A percentile compares a stretch with the other conserved stretches of the same genome.
Evolutionary conservation across 2,329 filamentous ascomycete species (phyloP).

Genomic region (Penicillium sp.): DNA sequence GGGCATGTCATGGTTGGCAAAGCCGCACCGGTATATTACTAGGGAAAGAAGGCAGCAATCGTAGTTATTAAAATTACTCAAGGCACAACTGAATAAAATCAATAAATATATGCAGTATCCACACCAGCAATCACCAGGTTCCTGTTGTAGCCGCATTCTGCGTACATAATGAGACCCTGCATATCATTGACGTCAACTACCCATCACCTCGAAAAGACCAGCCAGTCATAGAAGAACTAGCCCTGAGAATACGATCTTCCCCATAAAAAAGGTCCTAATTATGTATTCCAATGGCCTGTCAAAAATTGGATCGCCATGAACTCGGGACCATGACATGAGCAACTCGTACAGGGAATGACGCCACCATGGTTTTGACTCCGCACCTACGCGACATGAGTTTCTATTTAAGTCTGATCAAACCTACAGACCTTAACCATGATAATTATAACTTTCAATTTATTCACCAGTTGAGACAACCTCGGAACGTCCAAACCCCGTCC

Average conservation of each 20-base stretch:
- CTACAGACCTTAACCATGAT: not conserved
- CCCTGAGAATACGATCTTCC: not conserved
- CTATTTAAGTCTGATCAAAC: conserved; percentile 16
- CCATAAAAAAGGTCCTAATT: not conserved
- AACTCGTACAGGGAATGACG: not conserved
- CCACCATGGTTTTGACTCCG: not conserved
- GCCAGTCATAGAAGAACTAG: not conserved
- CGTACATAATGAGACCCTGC: not conserved
- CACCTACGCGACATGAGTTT: not conserved
- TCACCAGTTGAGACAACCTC: not conserved
- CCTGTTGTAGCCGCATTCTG: not conserved
- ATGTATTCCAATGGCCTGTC: not conserved
- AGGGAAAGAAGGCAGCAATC: too few relatives aligned
- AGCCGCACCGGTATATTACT: too few relatives aligned
- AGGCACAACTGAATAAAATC: too few relatives aligned
- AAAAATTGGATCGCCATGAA: not conserved
- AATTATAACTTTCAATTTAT: not conserved
- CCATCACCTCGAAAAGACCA: not conserved
- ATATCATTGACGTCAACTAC: conserved; percentile 4
- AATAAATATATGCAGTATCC: too few relatives aligned
- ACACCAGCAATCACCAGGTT: not conserved
- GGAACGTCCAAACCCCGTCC: not conserved
- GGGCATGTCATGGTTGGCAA: too few relatives aligned
- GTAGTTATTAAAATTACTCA: too few relatives aligned
- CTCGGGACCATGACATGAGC: not conserved